A percentile compares a stretch with the other conserved stretches of the same genome.
These are phyloP conservation scores for Aspergillus amoenus DNA, from an alignment of 2,329 filamentous ascomycete genomes.

Conservation along the genomic window DNA sequence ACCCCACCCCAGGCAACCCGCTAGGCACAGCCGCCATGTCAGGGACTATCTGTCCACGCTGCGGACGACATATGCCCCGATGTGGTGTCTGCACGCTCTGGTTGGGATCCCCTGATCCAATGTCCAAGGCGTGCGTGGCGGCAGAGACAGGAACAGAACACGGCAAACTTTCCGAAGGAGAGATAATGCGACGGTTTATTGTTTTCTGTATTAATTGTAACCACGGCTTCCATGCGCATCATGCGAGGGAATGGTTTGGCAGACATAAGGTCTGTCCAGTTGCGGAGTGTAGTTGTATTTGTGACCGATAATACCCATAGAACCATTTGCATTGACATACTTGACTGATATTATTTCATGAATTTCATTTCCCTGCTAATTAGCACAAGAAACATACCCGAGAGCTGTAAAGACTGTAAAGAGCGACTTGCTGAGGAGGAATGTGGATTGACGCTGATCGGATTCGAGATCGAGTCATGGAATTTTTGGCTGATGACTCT, in stretches of 20 bases:
- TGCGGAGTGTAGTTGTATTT: slow-evolving; percentile 42
- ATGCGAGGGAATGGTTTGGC: slow-evolving; percentile 62
- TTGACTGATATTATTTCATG: neutral
- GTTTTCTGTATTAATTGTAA: slow-evolving; percentile 63
- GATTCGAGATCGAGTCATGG: too few relatives aligned
- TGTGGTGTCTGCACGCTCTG: slow-evolving; percentile 63
- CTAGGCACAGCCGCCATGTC: slow-evolving; percentile 37
- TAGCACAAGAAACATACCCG: neutral
- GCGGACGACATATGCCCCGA: slow-evolving; percentile 62
- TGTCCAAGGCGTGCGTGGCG: slow-evolving; percentile 39
- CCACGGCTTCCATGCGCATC: slow-evolving; percentile 64
- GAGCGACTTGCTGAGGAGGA: neutral
- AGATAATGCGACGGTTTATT: slow-evolving; percentile 55
- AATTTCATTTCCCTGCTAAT: neutral
- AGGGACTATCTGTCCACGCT: slow-evolving; percentile 60
- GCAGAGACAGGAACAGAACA: slow-evolving; percentile 32
- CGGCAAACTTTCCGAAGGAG: slow-evolving; percentile 33
- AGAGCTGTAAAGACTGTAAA: neutral
- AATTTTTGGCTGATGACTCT: too few relatives aligned
- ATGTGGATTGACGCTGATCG: neutral
- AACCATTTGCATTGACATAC: neutral
- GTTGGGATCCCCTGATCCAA: slow-evolving; percentile 59
- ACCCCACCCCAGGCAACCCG: slow-evolving; percentile 37
- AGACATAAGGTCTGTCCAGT: slow-evolving; percentile 41
- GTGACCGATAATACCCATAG: slow-evolving; percentile 32